A percentile compares a stretch with the other conserved stretches of the same genome.
Evolutionary conservation across 345 rosid genomes (phyloP).

Genomic region (Cardamine occulta): DNA sequence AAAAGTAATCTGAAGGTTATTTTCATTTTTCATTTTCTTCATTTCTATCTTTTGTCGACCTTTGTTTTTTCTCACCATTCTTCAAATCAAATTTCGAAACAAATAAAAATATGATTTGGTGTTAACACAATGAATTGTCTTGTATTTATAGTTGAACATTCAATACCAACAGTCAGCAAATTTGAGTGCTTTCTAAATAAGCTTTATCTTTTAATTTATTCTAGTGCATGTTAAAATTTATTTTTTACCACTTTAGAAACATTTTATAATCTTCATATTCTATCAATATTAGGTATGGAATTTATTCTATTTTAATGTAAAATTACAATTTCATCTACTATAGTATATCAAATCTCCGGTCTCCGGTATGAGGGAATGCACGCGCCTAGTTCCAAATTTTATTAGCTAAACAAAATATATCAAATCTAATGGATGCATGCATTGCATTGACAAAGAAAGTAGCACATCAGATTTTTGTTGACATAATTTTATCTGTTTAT

Average conservation of each 20-base stretch:
- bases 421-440: neutral
- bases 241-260: conserved; percentile 6
- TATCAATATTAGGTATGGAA: conserved; percentile 15
- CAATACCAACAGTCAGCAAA: neutral
- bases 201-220: neutral
- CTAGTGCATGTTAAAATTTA: neutral
- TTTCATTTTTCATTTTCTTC: conserved; percentile 35
- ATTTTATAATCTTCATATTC: conserved; percentile 12
- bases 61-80: conserved; percentile 47
- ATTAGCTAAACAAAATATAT: neutral
- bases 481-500: neutral
- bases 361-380: too few relatives aligned
- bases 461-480: neutral
- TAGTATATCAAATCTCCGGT: neutral
- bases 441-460: neutral
- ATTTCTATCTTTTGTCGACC: conserved; percentile 41
- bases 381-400: neutral
- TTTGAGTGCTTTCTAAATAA: neutral
- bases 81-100: neutral
- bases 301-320: neutral
- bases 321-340: neutral
- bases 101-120: neutral
- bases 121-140: neutral
- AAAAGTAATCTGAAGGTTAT: conserved; percentile 36
- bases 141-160: conserved; percentile 29